Evolutionary conservation across 2,329 filamentous ascomycete genomes (phyloP), one percentile per base, ranked within the genome.

Genomic region (Ophiosphaerella herpotricha): DNA sequence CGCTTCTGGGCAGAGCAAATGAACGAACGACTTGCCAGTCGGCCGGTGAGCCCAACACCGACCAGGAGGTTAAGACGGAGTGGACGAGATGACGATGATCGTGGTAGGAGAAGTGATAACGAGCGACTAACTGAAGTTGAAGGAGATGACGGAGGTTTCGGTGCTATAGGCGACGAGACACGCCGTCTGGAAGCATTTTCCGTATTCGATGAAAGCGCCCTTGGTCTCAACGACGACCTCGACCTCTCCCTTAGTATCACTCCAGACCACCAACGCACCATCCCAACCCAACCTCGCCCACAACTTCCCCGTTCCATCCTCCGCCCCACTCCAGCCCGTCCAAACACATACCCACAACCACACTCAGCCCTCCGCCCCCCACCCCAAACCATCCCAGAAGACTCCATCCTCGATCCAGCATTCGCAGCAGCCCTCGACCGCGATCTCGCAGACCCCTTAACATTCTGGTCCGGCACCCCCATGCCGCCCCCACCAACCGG

Each of bases 1-100:
- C 74, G 79, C 21, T 77, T 80, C 52, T 86, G 83, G 83, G 63
- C 74, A 11, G 77, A 79, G 13, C 77, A 76, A 45, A 74, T 78
- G 54, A 46, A 64, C 1, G 66, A 71, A 24, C 49, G 66, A 33
- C 34, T 55, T 16, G 62, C 61, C 2, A 54, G 57, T n/a, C 50
- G 66, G 39, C 48, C 56, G n/a, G 54, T 49, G 6, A 60, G 54
- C 42, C 64, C 65, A 4, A 64, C 66, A 14, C 66, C 67, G n/a
- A 55, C 43, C 8, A 55, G 47, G 8, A 55, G 49, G 32, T 52
- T 47, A 14, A 60, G 48, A 51, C 44, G 54, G 13, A 52, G 54
- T n/a, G 48, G 47, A 32, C 37, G 45, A 24, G 50, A 50, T 31
- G 39, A 48, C 32, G 48, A 48, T 2, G 54, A 52, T 2, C 41